phyloP scores from a whole-genome alignment of 2,329 filamentous ascomycete genomes.

The Alternaria burnsii region DNA sequence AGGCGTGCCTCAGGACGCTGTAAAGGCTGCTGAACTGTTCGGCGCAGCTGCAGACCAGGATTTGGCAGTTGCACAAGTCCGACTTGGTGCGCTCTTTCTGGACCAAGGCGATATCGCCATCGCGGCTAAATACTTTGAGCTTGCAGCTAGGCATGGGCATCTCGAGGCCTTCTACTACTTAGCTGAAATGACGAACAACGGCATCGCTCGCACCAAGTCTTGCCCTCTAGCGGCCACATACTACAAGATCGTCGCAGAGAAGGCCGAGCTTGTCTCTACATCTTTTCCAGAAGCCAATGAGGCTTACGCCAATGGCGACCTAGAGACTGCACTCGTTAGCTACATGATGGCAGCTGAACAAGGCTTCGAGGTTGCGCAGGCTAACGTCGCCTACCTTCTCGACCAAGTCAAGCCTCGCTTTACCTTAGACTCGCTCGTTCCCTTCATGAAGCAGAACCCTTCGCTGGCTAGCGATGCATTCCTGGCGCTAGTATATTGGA shows the following conservation, averaged over 20 bases:
- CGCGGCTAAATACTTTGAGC: slow-evolving; percentile 86
- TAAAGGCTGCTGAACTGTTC: slow-evolving; percentile 78
- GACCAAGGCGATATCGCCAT: slow-evolving; percentile 85
- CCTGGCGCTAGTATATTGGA: slow-evolving; percentile 91
- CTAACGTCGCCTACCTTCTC: slow-evolving; percentile 87
- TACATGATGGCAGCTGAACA: slow-evolving; percentile 92
- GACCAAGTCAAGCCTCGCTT: slow-evolving; percentile 67
- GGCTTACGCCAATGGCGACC: slow-evolving; percentile 80
- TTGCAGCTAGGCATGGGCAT: slow-evolving; percentile 81
- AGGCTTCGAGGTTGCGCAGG: slow-evolving; percentile 87
- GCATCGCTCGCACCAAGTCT: slow-evolving; percentile 79
- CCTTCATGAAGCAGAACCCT: slow-evolving; percentile 52
- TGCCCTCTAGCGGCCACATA: slow-evolving; percentile 81
- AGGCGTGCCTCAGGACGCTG: slow-evolving; percentile 73
- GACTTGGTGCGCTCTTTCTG: slow-evolving; percentile 83
- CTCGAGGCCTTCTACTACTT: slow-evolving; percentile 93
- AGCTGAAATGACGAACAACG: slow-evolving; percentile 83
- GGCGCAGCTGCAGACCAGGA: slow-evolving; percentile 83
- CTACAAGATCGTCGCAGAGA: slow-evolving; percentile 89
- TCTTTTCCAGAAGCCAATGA: slow-evolving; percentile 84
- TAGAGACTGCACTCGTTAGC: slow-evolving; percentile 79
- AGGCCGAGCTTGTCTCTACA: slow-evolving; percentile 85
- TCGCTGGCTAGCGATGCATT: slow-evolving; percentile 65
- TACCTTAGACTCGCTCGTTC: slow-evolving; percentile 64
- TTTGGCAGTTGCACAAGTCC: slow-evolving; percentile 79